Conservation (phyloP, 1,284 basidiomycete species). For the Sporisorium sorghi region DNA sequence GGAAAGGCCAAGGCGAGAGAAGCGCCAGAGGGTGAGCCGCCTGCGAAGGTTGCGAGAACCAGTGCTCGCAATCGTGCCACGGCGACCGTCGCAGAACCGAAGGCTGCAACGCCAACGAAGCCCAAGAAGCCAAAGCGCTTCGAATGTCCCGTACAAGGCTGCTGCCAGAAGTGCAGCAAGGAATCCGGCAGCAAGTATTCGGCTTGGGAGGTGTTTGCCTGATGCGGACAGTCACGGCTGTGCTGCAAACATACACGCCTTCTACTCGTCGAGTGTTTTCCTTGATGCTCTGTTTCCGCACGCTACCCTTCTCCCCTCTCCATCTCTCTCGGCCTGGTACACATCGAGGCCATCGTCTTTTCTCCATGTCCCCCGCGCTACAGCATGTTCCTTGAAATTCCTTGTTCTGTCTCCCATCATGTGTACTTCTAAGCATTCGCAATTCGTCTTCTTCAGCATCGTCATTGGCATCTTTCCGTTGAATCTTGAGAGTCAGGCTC, state of each 20-base stretch:
- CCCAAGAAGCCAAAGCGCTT: constrained; percentile 50
- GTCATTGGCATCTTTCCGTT: neutral
- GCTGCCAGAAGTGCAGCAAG: constrained; percentile 56
- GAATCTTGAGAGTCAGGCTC: neutral
- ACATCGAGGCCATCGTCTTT: neutral
- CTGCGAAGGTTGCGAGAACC: constrained; percentile 19
- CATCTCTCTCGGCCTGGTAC: neutral
- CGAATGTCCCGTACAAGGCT: constrained; percentile 58
- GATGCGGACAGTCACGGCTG: neutral
- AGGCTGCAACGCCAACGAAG: constrained; percentile 13
- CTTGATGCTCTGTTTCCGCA: constrained; percentile 3
- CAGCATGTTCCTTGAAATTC: constrained; percentile 10
- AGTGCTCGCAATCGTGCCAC: constrained; percentile 19
- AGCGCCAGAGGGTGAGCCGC: constrained; percentile 17
- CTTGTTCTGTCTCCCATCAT: constrained; percentile 5
- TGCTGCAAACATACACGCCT: neutral
- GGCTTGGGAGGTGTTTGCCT: constrained; percentile 38
- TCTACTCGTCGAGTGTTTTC: neutral
- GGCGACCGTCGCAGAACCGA: constrained; percentile 3
- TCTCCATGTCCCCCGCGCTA: neutral
- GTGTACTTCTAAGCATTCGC: constrained; percentile 35
- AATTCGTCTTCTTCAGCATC: neutral
- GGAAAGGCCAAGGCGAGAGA: constrained; percentile 43
- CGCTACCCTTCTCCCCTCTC: constrained; percentile 12
- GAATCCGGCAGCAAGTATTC: constrained; percentile 49